Evolutionary conservation across 2,329 filamentous ascomycete genomes (phyloP).

Genomic region (Myotisia sp.): DNA sequence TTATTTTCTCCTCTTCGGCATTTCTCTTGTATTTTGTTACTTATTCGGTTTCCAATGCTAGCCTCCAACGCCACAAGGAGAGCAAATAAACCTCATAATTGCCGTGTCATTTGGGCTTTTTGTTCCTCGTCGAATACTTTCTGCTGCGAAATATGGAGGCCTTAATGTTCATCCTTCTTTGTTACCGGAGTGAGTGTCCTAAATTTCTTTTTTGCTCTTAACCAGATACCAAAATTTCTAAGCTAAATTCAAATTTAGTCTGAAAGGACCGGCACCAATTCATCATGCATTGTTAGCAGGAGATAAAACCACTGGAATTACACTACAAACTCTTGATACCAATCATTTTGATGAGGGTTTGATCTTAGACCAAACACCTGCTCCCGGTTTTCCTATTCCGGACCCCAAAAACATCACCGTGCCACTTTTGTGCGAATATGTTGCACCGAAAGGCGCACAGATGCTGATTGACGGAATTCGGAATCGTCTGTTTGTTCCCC

Average conservation of each 20-base stretch:
- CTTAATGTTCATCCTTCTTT: conserved; percentile 89
- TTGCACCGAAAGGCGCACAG: conserved; percentile 52
- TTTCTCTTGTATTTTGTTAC: too few species aligned
- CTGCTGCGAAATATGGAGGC: conserved; percentile 61
- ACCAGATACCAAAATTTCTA: too few species aligned
- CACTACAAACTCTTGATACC: conserved; percentile 73
- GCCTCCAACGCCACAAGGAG: conserved; percentile 37
- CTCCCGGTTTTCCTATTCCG: conserved; percentile 34
- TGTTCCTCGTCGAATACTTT: conserved; percentile 62
- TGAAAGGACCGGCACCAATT: conserved; percentile 74
- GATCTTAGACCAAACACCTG: conserved; percentile 55
- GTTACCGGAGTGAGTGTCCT: conserved; percentile 54
- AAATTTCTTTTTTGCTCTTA: too few species aligned
- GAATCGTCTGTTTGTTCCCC: conserved; percentile 50
- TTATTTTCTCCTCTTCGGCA: conserved; percentile 7
- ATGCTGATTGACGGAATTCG: conserved; percentile 56
- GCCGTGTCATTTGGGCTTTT: conserved; percentile 92
- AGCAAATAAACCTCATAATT: conserved; percentile 59
- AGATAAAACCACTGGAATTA: conserved; percentile 53
- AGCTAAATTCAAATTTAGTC: conserved; percentile 32
- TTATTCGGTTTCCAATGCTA: conserved; percentile 21
- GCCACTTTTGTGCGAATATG: conserved; percentile 35
- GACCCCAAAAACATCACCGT: conserved; percentile 41
- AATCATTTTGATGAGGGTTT: conserved; percentile 62
- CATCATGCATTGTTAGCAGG: conserved; percentile 63